Evolutionary conservation across 805 yeast species (phyloP).

Genomic region (Wickerhamiella kurtzmanii): DNA sequence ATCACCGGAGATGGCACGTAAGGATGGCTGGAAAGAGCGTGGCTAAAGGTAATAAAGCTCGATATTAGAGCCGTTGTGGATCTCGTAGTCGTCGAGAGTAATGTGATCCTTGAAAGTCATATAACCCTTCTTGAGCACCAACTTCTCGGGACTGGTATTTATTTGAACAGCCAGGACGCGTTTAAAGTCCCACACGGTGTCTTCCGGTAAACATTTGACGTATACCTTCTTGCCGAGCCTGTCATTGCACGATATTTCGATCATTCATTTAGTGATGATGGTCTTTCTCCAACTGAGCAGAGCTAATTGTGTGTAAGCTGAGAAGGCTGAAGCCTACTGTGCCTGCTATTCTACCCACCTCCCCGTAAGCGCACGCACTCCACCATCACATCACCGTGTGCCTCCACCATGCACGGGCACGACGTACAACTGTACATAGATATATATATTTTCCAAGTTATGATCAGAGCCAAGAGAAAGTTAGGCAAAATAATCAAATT

Average conservation of each 20-base stretch:
- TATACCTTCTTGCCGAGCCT: slow-evolving; percentile 74
- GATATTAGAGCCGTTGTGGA: slow-evolving; percentile 75
- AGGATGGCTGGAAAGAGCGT: slow-evolving; percentile 20
- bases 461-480: too few species aligned
- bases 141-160: slow-evolving; percentile 54
- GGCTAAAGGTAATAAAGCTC: slow-evolving; percentile 47
- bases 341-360: too few species aligned
- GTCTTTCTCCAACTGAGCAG: too few species aligned
- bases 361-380: too few species aligned
- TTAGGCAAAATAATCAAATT: too few species aligned
- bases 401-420: too few species aligned
- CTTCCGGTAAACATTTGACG: slow-evolving; percentile 75
- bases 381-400: too few species aligned
- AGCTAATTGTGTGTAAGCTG: background rate
- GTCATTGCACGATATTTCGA: slow-evolving; percentile 61
- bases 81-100: slow-evolving; percentile 84
- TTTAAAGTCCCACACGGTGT: slow-evolving; percentile 82
- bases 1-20: slow-evolving; percentile 20
- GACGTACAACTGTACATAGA: too few species aligned
- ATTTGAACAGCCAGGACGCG: slow-evolving; percentile 68
- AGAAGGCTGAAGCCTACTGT: too few species aligned
- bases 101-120: slow-evolving; percentile 80
- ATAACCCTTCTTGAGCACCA: slow-evolving; percentile 71
- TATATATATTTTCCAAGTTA: too few species aligned
- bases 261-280: slow-evolving; percentile 21